Evolutionary conservation across 2,329 filamentous ascomycete genomes (phyloP).

Genomic region (Aspergillus sp.): DNA sequence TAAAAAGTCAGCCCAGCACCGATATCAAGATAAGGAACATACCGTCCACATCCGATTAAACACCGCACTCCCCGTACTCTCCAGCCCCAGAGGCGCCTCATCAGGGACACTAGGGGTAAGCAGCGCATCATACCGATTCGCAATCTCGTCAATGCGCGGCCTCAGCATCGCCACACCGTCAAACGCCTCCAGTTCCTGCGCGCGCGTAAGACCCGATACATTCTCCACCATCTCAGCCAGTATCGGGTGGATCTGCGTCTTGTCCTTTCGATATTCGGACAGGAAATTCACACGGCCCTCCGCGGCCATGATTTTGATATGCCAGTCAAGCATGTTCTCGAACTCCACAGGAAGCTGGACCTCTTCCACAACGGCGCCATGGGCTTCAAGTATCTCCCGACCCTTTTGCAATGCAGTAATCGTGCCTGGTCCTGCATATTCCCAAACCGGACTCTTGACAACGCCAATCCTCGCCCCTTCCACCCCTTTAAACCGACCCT

Average conservation of each 20-base stretch:
- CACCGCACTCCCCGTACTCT: conserved; percentile 55
- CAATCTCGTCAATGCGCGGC: conserved; percentile 8
- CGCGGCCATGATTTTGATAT: conserved; percentile 2
- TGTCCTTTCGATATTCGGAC: conserved; percentile 6
- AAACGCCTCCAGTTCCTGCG: conserved; percentile 2
- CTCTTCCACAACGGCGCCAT: conserved; percentile 9
- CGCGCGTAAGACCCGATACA: neutral
- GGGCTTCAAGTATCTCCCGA: neutral
- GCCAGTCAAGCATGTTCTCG: conserved; percentile 2
- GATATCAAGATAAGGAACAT: conserved; percentile 30
- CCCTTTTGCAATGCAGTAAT: conserved; percentile 2
- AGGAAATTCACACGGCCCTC: conserved; percentile 4
- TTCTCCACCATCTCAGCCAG: conserved; percentile 6
- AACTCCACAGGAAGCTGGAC: neutral
- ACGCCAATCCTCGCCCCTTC: conserved; percentile 1
- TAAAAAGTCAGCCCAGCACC: neutral
- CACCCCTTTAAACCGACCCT: neutral
- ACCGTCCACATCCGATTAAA: conserved; percentile 42
- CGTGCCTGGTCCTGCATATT: conserved; percentile 6
- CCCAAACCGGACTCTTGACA: conserved; percentile 5
- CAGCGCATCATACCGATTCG: conserved; percentile 54
- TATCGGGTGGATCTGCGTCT: neutral
- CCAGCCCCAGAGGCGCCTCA: conserved; percentile 57
- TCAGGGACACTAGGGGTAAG: conserved; percentile 60
- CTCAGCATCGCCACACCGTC: conserved; percentile 8